Conservation (phyloP, 2,329 filamentous ascomycete genomes). For the Ilyonectria sp. region DNA sequence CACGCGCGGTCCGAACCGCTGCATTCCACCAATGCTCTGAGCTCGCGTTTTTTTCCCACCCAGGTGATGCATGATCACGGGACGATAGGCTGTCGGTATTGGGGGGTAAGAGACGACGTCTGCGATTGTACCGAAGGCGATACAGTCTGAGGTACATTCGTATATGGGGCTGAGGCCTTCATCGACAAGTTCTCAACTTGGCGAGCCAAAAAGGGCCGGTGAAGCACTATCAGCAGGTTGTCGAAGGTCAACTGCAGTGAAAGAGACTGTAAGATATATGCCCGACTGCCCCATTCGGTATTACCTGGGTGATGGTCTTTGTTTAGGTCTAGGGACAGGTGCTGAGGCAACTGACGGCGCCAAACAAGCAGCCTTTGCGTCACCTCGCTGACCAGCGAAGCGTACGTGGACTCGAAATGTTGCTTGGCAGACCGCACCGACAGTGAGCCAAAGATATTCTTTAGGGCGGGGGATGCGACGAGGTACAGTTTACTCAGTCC, state of each 20-base stretch:
- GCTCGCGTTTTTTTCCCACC: conserved; percentile 24
- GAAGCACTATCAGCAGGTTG: conserved; percentile 14
- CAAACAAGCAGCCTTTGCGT: conserved; percentile 4
- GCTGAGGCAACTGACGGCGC: background rate
- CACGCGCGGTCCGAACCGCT: conserved; percentile 56
- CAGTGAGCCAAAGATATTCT: conserved; percentile 11
- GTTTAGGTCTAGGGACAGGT: conserved; percentile 3
- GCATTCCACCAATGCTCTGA: conserved; percentile 55
- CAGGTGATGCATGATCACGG: background rate
- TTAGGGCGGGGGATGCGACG: conserved; percentile 14
- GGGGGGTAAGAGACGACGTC: background rate
- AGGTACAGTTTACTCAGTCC: conserved; percentile 18
- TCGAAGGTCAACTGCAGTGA: conserved; percentile 18
- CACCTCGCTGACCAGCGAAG: conserved; percentile 6
- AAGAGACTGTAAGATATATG: conserved; percentile 11
- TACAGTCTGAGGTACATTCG: background rate
- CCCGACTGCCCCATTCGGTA: background rate
- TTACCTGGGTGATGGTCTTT: background rate
- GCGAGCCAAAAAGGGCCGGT: conserved; percentile 12
- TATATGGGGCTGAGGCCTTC: background rate
- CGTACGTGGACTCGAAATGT: conserved; percentile 2
- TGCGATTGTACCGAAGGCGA: background rate
- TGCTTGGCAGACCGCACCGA: conserved; percentile 7
- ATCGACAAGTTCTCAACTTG: conserved; percentile 5
- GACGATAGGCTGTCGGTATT: no score